These are phyloP conservation scores for Candida smagusa DNA, from an alignment of 1,139 yeast genomes.

Conservation along the genomic window DNA sequence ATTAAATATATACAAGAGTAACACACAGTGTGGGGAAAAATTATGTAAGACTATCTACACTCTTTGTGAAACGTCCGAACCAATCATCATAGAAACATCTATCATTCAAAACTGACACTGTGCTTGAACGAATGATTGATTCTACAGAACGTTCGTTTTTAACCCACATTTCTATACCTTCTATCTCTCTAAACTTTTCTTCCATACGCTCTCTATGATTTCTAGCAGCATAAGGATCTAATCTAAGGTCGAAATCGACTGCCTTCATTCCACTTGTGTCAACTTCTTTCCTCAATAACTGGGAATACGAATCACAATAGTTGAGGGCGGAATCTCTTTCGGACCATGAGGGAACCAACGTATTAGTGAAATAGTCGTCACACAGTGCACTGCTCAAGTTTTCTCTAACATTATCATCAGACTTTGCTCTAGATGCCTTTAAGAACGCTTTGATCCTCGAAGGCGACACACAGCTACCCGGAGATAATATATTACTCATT, in stretches of 20 bases:
- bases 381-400: constrained; percentile 32
- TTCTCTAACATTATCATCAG: constrained; percentile 40
- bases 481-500: constrained; percentile 16
- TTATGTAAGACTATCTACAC: too few relatives aligned
- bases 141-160: constrained; percentile 35
- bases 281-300: constrained; percentile 16
- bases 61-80: constrained; percentile 10
- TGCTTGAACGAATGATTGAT: constrained; percentile 31
- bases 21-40: too few relatives aligned
- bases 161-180: constrained; percentile 36
- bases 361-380: constrained; percentile 24
- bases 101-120: constrained; percentile 31
- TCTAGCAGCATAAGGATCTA: constrained; percentile 40
- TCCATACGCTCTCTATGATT: constrained; percentile 21
- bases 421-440: constrained; percentile 33
- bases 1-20: neutral
- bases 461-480: constrained; percentile 33
- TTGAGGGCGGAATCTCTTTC: constrained; percentile 27
- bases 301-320: constrained; percentile 30
- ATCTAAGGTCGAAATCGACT: constrained; percentile 28
- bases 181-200: constrained; percentile 24
- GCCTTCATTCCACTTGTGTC: constrained; percentile 1
- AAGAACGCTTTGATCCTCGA: constrained; percentile 37
- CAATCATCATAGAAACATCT: constrained; percentile 39
- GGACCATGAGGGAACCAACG: constrained; percentile 38